Base-by-base conservation (phyloP, 2,329 filamentous ascomycete species). In the Trichoderma endophyticum region DNA sequence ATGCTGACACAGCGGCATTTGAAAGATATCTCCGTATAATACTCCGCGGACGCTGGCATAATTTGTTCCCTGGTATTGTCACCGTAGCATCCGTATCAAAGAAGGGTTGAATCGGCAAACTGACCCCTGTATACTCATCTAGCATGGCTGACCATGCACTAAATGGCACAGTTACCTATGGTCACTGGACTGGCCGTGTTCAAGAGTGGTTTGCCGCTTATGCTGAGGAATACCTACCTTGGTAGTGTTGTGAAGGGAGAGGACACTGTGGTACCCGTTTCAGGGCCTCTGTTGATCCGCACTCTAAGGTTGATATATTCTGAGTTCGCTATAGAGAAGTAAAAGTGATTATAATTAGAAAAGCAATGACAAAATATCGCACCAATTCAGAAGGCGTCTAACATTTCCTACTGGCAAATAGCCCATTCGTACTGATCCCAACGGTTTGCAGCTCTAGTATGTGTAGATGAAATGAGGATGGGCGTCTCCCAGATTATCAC, bases 391-490 rank as follows among this genome's bases (percentile, higher is more conserved):
- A n/a, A 15, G 4, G 9, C 6, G 6, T 59, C 51, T 26, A 39
- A 8, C 18, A 48, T 36, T 61, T 24, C 18, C 26, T 21, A 64
- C 18, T 5, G 7, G 61, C 21, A 60, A 6, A n/a, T 34, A 34
- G 15, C 24, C 24, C n/a, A 34, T 1, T 11, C 12, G 8, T 28
- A 15, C 14, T 15, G 32, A n/a, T 26, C 28, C 2, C 18, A 59
- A n/a, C 2, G 6, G 4, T 14, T 32, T 11, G 21, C 8, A 18
- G 4, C 8, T 21, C 12, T 70, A 70, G 18, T 70, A 70, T n/a
- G 67, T 70, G 30, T 62, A 70, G 11, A 70, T 70, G 30, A 70
- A 70, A 4, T 70, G 21, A 18, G 67, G 67, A 39, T 70, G 67
- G 30, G 57, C 57, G 24, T 70, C 67, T 48, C 67, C 67, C n/a